Base-by-base conservation (phyloP, 140 eudicot species). In the Eryngium alpinum region DNA sequence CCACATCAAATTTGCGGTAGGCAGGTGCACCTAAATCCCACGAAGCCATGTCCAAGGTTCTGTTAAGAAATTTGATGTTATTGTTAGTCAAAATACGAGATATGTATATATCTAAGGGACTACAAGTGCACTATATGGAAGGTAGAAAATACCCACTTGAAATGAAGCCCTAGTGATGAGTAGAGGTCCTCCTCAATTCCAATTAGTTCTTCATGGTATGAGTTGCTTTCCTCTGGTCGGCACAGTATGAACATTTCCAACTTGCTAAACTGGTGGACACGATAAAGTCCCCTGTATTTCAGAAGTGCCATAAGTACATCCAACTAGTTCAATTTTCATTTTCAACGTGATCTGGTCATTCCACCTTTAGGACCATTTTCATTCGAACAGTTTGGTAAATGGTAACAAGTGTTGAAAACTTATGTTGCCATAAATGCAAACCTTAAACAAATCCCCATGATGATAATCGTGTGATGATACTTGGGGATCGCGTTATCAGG, bases 201-300 rank as follows among this genome's bases (percentile, higher is more conserved):
- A 21, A 94, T 92, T 27, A 94, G 88, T 80, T 94, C 96, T 85
- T 94, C 87, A 80, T 84, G 98, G 89, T 89, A 94, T 12, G 83
- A 84, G 69, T 94, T 83, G 57, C 98, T 94, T 80, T 94, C 97
- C 80, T 90, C 98, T 33, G 98, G 98, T 72, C 91, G 83, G 84
- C 98, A 94, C 38, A 94, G 80, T 81, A 94, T 82, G 80, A 94
- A 94, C 98, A 94, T 94, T 89, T 94, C 98, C 76, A 92, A 91
- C 90, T 94, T 94, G 88, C 98, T 94, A 83, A 94, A 94, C 79
- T 94, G 98, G 92, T 94, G 98, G 71, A 94, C 98, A 73, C 98
- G 89, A 84, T 94, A 94, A 72, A 94, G 88, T 25, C 98, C 98
- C 88, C 98, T 94, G 94, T 7, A 32, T 71, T 80, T 84, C n/a